Evolutionary conservation across 306 rosid genomes (phyloP).

Genomic region (Abrus pulchellus): DNA sequence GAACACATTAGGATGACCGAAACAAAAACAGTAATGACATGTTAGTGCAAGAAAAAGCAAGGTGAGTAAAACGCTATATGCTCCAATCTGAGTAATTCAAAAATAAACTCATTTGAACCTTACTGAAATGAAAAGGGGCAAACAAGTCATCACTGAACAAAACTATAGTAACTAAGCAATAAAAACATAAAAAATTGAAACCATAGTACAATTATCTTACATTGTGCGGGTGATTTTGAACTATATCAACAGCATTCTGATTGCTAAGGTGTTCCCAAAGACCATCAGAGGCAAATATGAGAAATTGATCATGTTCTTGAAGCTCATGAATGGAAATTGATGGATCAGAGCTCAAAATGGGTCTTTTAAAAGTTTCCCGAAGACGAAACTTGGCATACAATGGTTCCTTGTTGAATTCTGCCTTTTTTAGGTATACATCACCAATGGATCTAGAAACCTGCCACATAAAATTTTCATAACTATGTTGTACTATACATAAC

Average conservation of each 20-base stretch:
- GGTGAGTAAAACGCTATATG: neutral
- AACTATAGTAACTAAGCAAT: slow-evolving; percentile 8
- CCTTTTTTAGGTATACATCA: slow-evolving; percentile 78
- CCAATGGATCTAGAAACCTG: slow-evolving; percentile 92
- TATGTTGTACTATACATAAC: slow-evolving; percentile 7
- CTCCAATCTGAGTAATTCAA: slow-evolving; percentile 16
- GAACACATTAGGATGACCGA: slow-evolving; percentile 29
- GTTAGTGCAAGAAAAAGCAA: slow-evolving; percentile 14
- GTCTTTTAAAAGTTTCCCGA: slow-evolving; percentile 75
- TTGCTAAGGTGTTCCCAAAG: slow-evolving; percentile 95
- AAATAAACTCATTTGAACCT: slow-evolving; percentile 29
- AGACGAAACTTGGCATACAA: slow-evolving; percentile 80
- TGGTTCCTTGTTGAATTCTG: slow-evolving; percentile 87
- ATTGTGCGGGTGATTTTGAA: slow-evolving; percentile 73
- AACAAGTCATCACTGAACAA: slow-evolving; percentile 27
- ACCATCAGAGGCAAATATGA: slow-evolving; percentile 95
- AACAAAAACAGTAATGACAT: slow-evolving; percentile 29
- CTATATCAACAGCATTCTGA: slow-evolving; percentile 90
- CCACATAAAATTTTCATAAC: slow-evolving; percentile 31
- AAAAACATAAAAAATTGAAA: slow-evolving; percentile 34
- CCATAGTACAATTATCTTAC: slow-evolving; percentile 58
- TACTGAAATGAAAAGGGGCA: slow-evolving; percentile 8
- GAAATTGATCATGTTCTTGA: slow-evolving; percentile 76
- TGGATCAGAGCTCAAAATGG: slow-evolving; percentile 89
- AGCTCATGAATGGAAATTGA: slow-evolving; percentile 76